phyloP scores from a whole-genome alignment of 805 yeast species.

The Lipomyces lipofer region DNA sequence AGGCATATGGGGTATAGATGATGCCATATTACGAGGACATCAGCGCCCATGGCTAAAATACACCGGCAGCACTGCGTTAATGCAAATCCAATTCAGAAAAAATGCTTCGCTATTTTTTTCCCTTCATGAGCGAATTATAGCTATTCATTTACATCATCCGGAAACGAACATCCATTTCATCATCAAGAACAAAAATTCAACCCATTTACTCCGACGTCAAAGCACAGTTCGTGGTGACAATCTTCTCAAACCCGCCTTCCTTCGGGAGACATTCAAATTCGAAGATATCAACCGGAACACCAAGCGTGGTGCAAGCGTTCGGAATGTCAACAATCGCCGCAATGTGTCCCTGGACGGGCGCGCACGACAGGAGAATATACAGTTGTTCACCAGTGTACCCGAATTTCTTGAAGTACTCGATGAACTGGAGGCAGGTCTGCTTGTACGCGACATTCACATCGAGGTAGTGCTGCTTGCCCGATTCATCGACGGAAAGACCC shows the following conservation, averaged over 20 bases:
- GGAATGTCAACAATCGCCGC: conserved; percentile 57
- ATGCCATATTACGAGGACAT: too few relatives aligned
- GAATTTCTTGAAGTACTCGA: conserved; percentile 51
- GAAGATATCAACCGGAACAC: conserved; percentile 54
- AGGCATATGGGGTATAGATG: too few relatives aligned
- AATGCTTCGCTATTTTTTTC: too few relatives aligned
- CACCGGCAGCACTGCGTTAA: too few relatives aligned
- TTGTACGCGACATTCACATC: conserved; percentile 54
- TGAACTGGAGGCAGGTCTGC: conserved; percentile 51
- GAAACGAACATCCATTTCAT: too few relatives aligned
- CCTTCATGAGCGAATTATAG: too few relatives aligned
- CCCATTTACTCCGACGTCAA: conserved; percentile 2
- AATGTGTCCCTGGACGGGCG: conserved; percentile 55
- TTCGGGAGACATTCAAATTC: conserved; percentile 44
- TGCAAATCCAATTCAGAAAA: too few relatives aligned
- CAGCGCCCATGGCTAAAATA: too few relatives aligned
- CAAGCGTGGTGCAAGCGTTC: conserved; percentile 53
- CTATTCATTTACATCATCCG: too few relatives aligned
- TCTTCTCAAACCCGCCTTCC: conserved; percentile 21
- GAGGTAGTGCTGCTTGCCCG: conserved; percentile 48
- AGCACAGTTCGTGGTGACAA: conserved; percentile 11
- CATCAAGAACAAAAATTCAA: background rate
- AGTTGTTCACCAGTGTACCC: conserved; percentile 56
- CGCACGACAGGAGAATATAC: conserved; percentile 48
- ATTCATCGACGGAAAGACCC: conserved; percentile 54